Base-by-base conservation (phyloP, 345 rosid genomes). In the Conringia planisiliqua region DNA sequence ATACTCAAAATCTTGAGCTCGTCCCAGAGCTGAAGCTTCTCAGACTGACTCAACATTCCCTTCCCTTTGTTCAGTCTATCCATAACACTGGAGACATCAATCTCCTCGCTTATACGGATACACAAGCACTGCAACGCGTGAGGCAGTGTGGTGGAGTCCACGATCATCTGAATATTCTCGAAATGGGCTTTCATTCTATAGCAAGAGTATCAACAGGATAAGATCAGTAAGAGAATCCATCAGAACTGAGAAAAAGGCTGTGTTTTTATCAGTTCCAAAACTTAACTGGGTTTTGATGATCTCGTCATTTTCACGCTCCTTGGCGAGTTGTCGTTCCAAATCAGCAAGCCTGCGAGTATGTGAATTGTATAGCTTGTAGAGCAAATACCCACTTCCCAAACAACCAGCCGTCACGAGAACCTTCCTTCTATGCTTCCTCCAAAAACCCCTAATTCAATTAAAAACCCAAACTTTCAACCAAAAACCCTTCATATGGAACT, bases 11-110 rank as follows among this genome's bases (percentile, higher is more conserved):
- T 83, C 79, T 96, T 96, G 77, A 96, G 94, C 61, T 80, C 86
- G 26, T 88, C 89, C 99, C 99, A 96, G 50, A 96, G 89, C 52
- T 89, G 89, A 81, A 89, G 89, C 82, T 90, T 96, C 86, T 89
- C 92, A 6, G 88, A 82, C 52, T 86, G 60, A 16, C 86, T 83
- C 81, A 95, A 79, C 18, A 79, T 64, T 73, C 83, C 96, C 80
- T 92, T 90, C 62, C 94, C 98, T 78, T 75, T 90, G 84, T 78
- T 76, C 62, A 96, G 82, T 71, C 83, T 87, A 55, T 89, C 96
- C 18, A 89, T 92, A 81, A 96, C 81, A 56, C 69, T 79, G 5
- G 88, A 85, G 68, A 89, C 87, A 82, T 89, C 88, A 69, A 96
- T 81, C 75, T 87, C 95, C 69, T 90, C 95, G 1, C 77, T 81